A percentile compares a stretch with the other conserved stretches of the same genome.
phyloP scores from a whole-genome alignment of 129 eudicot species.

The Chrysanthemum lavandulifolium region DNA sequence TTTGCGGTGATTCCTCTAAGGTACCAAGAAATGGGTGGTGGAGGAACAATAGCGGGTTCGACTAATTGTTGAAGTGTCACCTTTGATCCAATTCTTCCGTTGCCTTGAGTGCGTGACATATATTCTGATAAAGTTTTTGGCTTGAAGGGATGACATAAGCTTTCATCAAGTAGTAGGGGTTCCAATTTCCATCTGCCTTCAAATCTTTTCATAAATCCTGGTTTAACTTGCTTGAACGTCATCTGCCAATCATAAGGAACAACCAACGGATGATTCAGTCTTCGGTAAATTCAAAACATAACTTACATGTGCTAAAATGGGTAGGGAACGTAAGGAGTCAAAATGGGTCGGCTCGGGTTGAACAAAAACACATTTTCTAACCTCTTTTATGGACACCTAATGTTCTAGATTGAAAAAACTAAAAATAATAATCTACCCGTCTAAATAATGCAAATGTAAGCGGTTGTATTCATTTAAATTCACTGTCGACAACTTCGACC shows the following conservation, averaged over 20 bases:
- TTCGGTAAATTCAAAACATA: not conserved
- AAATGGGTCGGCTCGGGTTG: not conserved
- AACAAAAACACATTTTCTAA: not conserved
- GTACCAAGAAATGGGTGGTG: constrained; percentile 98
- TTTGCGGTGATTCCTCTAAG: constrained; percentile 84
- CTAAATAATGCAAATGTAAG: too few species aligned
- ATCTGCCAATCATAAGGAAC: constrained; percentile 44
- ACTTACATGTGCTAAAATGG: not conserved
- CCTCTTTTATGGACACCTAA: not conserved
- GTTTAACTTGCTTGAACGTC: constrained; percentile 80
- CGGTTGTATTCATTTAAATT: too few species aligned
- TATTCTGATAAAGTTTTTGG: constrained; percentile 67
- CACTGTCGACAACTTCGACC: too few species aligned
- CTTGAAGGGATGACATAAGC: constrained; percentile 62
- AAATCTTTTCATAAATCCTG: constrained; percentile 92
- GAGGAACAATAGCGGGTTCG: constrained; percentile 88
- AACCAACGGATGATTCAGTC: not conserved
- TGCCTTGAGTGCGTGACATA: constrained; percentile 57
- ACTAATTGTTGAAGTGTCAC: constrained; percentile 69
- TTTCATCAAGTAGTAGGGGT: constrained; percentile 77
- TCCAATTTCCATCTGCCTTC: constrained; percentile 69
- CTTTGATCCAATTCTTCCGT: constrained; percentile 79
- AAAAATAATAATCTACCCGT: too few species aligned
- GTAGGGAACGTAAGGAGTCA: not conserved
- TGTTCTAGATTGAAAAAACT: too few species aligned